Conservation (phyloP, 2,329 filamentous ascomycete genomes). For the Penicillium sp. region DNA sequence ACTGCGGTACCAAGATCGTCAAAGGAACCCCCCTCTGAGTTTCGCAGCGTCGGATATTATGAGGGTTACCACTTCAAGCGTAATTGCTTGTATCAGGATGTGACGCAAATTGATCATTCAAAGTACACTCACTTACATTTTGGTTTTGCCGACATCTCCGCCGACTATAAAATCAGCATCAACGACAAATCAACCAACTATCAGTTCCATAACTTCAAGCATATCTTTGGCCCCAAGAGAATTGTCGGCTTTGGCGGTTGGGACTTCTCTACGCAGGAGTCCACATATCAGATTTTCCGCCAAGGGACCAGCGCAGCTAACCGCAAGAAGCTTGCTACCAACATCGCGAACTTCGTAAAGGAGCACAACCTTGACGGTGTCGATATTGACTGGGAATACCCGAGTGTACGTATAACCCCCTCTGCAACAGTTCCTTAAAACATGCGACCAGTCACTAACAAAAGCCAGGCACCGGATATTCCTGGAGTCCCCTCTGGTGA, state of each 20-base stretch:
- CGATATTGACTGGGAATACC: conserved; percentile 38
- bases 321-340: conserved; percentile 35
- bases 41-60: no score
- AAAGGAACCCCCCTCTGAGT: no score
- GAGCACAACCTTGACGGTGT: conserved; percentile 43
- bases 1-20: not conserved
- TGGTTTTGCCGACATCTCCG: not conserved
- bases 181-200: no score
- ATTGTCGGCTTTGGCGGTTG: conserved; percentile 45
- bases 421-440: no score
- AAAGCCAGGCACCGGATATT: no score
- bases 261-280: conserved; percentile 39
- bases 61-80: not conserved
- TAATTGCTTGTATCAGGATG: not conserved
- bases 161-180: no score
- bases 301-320: conserved; percentile 3
- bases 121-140: not conserved
- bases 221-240: no score
- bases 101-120: not conserved
- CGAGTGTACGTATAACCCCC: no score
- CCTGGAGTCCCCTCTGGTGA: no score
- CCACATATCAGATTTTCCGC: conserved; percentile 41
- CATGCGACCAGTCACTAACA: no score
- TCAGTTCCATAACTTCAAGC: no score
- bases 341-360: conserved; percentile 44